Evolutionary conservation across 306 rosid genomes (phyloP), one percentile per base, ranked within the genome.

Genomic region (Malus domestica): DNA sequence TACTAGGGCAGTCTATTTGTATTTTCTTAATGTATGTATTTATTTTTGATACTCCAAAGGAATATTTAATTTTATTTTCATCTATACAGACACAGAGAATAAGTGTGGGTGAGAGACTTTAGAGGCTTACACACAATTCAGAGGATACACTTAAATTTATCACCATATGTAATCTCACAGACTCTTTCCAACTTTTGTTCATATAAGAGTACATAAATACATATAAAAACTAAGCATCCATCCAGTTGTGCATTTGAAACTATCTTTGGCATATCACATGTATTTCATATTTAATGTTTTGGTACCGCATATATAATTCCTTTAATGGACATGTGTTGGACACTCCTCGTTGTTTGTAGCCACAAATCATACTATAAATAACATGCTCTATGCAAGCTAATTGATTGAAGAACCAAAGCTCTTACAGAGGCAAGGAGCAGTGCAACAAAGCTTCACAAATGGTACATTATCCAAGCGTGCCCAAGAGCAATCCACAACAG

Each of bases 401-500:
- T 45, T 44, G 46, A 75, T 64, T 60, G 25, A 62, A 29, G 82
- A 51, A 51, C 75, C 29, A 14, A 81, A 81, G 78, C 52, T 78
- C 90, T 70, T 95, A 95, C 97, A 89, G 40, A 95, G 98, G 40
- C 98, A 96, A 79, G 98, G 96, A 79, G 92, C 87, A 73, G 86
- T 45, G 78, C 97, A 95, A 27, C 96, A 97, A 79, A 92, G 86
- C 86, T 83, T 92, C 80, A 86, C 96, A 75, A 95, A 95, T 15
- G 97, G 97, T 68, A 95, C 98, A 16, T 95, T 97, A 79, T 85
- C 89, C 79, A 95, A 80, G 62, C 97, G 97, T 46, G 97, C 97
- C 98, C 98, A 90, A 59, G 98, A 95, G 87, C 98, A 95, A 84
- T 95, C 98, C 80, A 95, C 97, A 67, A 95, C 97, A 29, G 98